Conservation (phyloP, 371 early-diverging fungal species). For the Choanephora cucurbitarum region DNA sequence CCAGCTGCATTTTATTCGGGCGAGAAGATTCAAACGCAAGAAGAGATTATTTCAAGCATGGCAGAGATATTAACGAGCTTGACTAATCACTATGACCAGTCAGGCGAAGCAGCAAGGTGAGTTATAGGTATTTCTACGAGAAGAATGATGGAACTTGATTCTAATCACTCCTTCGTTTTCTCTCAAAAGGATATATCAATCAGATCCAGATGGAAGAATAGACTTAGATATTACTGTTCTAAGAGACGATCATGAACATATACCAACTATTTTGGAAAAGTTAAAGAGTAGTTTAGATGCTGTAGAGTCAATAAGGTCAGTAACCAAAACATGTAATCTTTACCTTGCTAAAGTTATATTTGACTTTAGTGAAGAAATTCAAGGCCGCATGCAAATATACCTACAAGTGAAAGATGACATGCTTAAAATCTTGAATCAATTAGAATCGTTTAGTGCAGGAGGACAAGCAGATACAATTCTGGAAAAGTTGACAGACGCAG, state of each 20-base stretch:
- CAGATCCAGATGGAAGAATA: conserved; percentile 31
- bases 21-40: conserved; percentile 40
- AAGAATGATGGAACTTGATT: too few species aligned
- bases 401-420: conserved; percentile 30
- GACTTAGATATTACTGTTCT: conserved; percentile 45
- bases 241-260: conserved; percentile 44
- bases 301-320: conserved; percentile 36
- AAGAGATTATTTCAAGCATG: conserved; percentile 45
- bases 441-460: conserved; percentile 34
- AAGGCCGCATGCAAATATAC: conserved; percentile 32
- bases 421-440: conserved; percentile 30
- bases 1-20: conserved; percentile 27
- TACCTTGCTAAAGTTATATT: background rate
- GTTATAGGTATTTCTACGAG: background rate
- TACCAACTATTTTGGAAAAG: conserved; percentile 45
- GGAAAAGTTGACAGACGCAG: conserved; percentile 35
- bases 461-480: conserved; percentile 36
- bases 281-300: conserved; percentile 31
- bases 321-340: background rate
- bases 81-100: conserved; percentile 51
- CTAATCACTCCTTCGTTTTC: too few species aligned
- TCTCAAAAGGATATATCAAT: conserved; percentile 34
- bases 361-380: conserved; percentile 38
- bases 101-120: conserved; percentile 48
- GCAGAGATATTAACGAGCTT: conserved; percentile 51